Evolutionary conservation across 345 rosid genomes (phyloP).

Genomic region (Theobroma cacao): DNA sequence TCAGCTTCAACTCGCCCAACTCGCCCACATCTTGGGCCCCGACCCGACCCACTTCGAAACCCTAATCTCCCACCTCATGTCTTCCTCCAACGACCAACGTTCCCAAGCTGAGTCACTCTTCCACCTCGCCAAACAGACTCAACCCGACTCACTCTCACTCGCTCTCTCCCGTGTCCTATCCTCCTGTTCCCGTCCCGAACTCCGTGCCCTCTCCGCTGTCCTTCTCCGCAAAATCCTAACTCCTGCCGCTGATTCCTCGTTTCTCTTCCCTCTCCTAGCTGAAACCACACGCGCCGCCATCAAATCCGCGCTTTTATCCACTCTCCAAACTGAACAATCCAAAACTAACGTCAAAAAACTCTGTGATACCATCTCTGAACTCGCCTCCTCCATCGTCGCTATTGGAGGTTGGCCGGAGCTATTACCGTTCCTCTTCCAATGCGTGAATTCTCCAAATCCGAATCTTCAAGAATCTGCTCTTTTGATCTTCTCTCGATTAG

Average conservation of each 20-base stretch:
- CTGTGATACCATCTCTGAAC: slow-evolving; percentile 64
- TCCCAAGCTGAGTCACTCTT: slow-evolving; percentile 62
- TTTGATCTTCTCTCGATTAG: slow-evolving; percentile 58
- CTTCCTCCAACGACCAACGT: slow-evolving; percentile 68
- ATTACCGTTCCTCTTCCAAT: slow-evolving; percentile 58
- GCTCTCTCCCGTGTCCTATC: slow-evolving; percentile 48
- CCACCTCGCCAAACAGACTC: slow-evolving; percentile 52
- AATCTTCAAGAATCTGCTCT: slow-evolving; percentile 55
- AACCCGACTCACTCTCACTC: slow-evolving; percentile 56
- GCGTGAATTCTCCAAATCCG: slow-evolving; percentile 38
- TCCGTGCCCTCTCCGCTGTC: slow-evolving; percentile 63
- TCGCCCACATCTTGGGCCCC: slow-evolving; percentile 36
- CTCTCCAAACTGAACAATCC: slow-evolving; percentile 42
- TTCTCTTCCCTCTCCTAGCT: slow-evolving; percentile 37
- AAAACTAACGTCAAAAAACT: slow-evolving; percentile 50
- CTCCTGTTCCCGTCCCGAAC: slow-evolving; percentile 36
- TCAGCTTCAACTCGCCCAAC: slow-evolving; percentile 21
- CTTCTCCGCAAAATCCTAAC: slow-evolving; percentile 71
- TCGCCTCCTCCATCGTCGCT: slow-evolving; percentile 47
- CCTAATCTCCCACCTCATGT: slow-evolving; percentile 65
- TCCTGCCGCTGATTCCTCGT: slow-evolving; percentile 39
- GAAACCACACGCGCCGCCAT: slow-evolving; percentile 42
- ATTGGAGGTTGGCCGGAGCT: slow-evolving; percentile 62
- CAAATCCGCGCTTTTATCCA: slow-evolving; percentile 44
- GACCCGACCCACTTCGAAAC: slow-evolving; percentile 59